Evolutionary conservation across 2,329 filamentous ascomycete species (phyloP).

Genomic region (Anisogramma anomala): DNA sequence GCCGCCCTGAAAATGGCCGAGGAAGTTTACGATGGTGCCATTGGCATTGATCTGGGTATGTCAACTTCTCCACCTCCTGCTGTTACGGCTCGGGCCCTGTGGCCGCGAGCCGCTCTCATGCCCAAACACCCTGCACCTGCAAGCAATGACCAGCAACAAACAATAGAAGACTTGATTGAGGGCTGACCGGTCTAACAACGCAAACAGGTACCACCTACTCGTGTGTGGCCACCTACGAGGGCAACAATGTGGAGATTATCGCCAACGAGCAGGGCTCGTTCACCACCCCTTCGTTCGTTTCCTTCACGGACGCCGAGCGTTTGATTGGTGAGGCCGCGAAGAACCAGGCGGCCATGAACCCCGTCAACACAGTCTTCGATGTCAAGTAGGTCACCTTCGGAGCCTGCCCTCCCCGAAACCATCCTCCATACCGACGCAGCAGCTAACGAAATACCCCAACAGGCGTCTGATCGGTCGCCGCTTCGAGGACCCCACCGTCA

Average conservation of each 20-base stretch:
- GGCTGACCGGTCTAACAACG: slow-evolving; percentile 16
- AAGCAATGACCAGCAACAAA: neutral
- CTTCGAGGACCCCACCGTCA: slow-evolving; percentile 90
- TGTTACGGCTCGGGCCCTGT: neutral
- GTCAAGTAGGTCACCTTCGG: slow-evolving; percentile 63
- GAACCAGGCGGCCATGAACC: slow-evolving; percentile 99
- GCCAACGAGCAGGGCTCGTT: slow-evolving; percentile 99
- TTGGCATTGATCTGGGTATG: slow-evolving; percentile 99
- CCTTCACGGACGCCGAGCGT: slow-evolving; percentile 97
- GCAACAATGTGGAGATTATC: slow-evolving; percentile 99
- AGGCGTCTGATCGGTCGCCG: slow-evolving; percentile 96
- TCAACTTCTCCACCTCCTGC: slow-evolving; percentile 16
- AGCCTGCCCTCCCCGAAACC: neutral
- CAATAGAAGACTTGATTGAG: slow-evolving; percentile 8
- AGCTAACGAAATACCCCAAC: slow-evolving; percentile 3
- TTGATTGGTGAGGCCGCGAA: slow-evolving; percentile 99
- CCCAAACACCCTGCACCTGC: neutral
- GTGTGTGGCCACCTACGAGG: slow-evolving; percentile 98
- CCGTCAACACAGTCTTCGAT: slow-evolving; percentile 94
- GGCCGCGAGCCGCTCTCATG: neutral
- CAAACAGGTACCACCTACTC: slow-evolving; percentile 92
- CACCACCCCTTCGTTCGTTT: slow-evolving; percentile 98
- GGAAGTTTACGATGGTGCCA: slow-evolving; percentile 98
- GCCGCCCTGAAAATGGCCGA: slow-evolving; percentile 64
- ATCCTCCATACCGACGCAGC: neutral